Percentiles rank a stretch among this genome's conserved stretches.
Conservation (phyloP, 129 eudicot species). For the Centrapalus pauciflorus region DNA sequence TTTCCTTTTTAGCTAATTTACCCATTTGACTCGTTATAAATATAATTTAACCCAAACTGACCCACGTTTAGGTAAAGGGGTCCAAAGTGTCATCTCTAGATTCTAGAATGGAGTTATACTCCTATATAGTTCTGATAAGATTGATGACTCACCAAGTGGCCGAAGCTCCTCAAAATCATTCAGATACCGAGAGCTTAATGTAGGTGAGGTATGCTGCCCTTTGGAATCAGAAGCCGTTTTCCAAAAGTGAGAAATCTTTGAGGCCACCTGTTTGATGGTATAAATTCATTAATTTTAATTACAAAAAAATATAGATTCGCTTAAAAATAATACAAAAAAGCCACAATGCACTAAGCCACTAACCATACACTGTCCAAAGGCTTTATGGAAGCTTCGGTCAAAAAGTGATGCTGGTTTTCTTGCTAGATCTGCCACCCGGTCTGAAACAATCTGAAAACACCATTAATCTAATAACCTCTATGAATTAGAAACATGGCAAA, state of each 20-base stretch:
- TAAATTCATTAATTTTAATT: conserved; percentile 11
- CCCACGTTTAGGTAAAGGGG: too few relatives aligned
- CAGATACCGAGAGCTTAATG: conserved; percentile 70
- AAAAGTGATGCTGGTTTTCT: conserved; percentile 48
- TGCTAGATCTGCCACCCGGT: conserved; percentile 59
- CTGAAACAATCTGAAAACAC: conserved; percentile 62
- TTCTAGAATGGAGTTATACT: background rate
- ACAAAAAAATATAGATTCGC: conserved; percentile 1
- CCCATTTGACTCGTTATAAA: too few relatives aligned
- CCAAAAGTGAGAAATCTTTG: conserved; percentile 76
- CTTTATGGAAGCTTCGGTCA: conserved; percentile 54
- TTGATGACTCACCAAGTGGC: conserved; percentile 55
- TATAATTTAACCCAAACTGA: too few relatives aligned
- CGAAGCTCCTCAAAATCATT: conserved; percentile 95
- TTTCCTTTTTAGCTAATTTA: too few relatives aligned
- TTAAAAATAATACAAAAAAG: background rate
- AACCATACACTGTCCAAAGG: conserved; percentile 66
- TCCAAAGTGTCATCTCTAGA: too few relatives aligned
- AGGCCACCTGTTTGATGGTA: conserved; percentile 43
- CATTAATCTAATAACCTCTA: conserved; percentile 18
- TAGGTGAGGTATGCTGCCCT: conserved; percentile 48
- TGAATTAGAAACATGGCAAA: conserved; percentile 8
- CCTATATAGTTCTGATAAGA: background rate
- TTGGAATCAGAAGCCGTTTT: conserved; percentile 55
- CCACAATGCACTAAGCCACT: conserved; percentile 43